Base-by-base conservation (phyloP, 768 basidiomycete genomes). In the Cytidiella melzeri region DNA sequence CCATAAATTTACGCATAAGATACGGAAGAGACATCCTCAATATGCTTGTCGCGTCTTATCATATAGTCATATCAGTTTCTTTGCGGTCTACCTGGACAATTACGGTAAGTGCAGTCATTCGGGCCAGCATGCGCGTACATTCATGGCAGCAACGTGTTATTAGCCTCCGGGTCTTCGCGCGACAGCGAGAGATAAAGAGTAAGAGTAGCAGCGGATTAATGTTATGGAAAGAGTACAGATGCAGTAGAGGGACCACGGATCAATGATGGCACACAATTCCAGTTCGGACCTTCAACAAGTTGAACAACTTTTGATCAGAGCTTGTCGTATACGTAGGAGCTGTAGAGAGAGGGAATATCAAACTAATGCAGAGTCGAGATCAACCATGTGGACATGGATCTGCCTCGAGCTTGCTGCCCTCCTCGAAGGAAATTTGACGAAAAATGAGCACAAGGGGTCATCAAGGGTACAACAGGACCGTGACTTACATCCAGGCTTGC, bases 271-370 rank as follows among this genome's bases (percentile, higher is more conserved):
- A 34, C 52, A 51, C 47, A 53, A 46, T 49, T 46, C 52, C 47
- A 50, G 55, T 52, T 55, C 50, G 58, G 48, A n/a, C n/a, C n/a
- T n/a, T n/a, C n/a, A n/a, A 58, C 55, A 57, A 47, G 41, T 42
- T 50, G 52, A 51, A 52, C 51, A 54, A 53, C 56, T 60, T 56
- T 54, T 55, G 52, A 57, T 60, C 61, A 64, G 53, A 64, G 56
- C 76, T 93, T 95, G 80, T 95, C 93, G 75, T n/a, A n/a, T n/a
- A n/a, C n/a, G n/a, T 94, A 93, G 76, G 93, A 96, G 28, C 79
- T 80, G 68, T 92, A 90, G 57, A 92, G 78, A 48, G 85, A 41
- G 40, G 92, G 93, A 48, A 94, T 86, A 11, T 95, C 93, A 60
- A 88, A 86, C 89, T 89, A n/a, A 55, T 11, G 56, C n/a, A 43